Evolutionary conservation across 352 stramenopile genomes (phyloP).

Genomic region (Phytopythium sindhum): DNA sequence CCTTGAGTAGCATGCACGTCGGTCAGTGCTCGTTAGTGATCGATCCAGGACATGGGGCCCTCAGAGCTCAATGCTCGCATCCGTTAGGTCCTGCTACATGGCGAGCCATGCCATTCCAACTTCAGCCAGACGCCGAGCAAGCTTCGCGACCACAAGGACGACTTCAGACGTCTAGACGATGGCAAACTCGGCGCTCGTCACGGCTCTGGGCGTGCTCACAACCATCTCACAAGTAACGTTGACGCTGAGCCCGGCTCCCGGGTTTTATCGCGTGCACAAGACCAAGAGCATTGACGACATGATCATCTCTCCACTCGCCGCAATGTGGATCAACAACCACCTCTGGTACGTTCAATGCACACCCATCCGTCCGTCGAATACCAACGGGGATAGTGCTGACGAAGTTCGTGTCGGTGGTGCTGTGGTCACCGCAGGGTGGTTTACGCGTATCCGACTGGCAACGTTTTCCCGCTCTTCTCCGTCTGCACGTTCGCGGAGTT

Average conservation of each 20-base stretch:
- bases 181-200: conserved; percentile 9
- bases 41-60: no score
- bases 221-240: conserved; percentile 19
- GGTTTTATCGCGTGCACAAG: conserved; percentile 19
- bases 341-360: conserved; percentile 12
- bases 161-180: conserved; percentile 14
- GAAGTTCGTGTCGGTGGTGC: no score
- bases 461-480: conserved; percentile 17
- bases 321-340: conserved; percentile 31
- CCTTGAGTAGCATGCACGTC: no score
- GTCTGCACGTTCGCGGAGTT: conserved; percentile 14
- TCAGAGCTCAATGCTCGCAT: not conserved
- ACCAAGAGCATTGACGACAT: conserved; percentile 21
- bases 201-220: conserved; percentile 22
- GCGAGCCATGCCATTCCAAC: not conserved
- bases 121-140: not conserved
- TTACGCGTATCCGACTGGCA: conserved; percentile 16
- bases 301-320: conserved; percentile 19
- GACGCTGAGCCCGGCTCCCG: conserved; percentile 18
- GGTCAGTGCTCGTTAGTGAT: no score
- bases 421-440: conserved; percentile 23
- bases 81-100: not conserved
- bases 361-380: no score
- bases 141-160: conserved; percentile 5
- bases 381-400: no score